Base-by-base conservation (phyloP, 257 asterid species). In the Ligustrum vulgare region DNA sequence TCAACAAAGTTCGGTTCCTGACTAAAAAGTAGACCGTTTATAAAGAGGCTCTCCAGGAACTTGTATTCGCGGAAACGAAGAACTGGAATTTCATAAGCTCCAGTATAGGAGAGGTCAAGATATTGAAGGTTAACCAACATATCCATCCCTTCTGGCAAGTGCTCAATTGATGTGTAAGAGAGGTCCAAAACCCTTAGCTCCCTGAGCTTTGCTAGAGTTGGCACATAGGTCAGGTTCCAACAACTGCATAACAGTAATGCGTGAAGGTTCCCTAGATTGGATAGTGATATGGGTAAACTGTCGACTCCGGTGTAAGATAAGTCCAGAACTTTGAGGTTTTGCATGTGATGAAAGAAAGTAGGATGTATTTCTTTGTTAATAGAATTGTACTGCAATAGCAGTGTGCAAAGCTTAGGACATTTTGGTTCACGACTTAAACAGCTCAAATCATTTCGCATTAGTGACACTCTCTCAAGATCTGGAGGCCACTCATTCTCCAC, bases 311-410 rank as follows among this genome's bases (percentile, higher is more conserved):
- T 80, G 62, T 73, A 83, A 36, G 84, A 80, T 39, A 83, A 72
- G 69, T 83, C 81, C 35, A 83, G 66, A 60, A 83, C 72, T 74
- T 63, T 49, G 33, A 83, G 82, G 33, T 36, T 60, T 36, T 1
- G 32, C 78, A 74, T 33, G 39, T 77, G 80, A 36, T 60, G 20
- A 62, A 83, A 83, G 80, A 83, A 83, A 23, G 64, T 9, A 43
- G 73, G 43, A 60, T 8, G 15, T 3, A 80, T 51, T 22, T 78
- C 81, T 73, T 77, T 80, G 47, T 73, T 22, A 5, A 80, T n/a
- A 31, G 82, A 77, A 69, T 77, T 83, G 31, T 74, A 83, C 41
- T 83, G 87, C 80, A 83, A 51, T 7, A 83, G 75, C 39, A 83
- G 68, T 2, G 87, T 77, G n/a, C 76, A 51, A 16, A 80, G 72